Evolutionary conservation across 1,284 basidiomycete species (phyloP).

Genomic region (Irpex sp.): DNA sequence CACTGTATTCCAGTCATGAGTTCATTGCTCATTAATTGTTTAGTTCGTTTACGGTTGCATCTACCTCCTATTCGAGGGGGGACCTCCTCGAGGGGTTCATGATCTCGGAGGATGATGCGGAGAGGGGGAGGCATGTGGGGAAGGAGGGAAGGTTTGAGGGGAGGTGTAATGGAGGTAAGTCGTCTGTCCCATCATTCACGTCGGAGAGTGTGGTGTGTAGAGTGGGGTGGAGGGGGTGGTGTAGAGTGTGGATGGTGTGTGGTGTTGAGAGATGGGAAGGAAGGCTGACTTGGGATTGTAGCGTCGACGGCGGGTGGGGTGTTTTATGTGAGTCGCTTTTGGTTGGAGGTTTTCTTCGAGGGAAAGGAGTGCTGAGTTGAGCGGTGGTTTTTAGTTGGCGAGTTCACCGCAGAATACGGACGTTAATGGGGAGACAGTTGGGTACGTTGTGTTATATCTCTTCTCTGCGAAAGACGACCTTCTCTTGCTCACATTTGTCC

Average conservation of each 20-base stretch:
- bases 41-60: conserved; percentile 42
- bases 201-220: too few relatives aligned
- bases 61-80: conserved; percentile 35
- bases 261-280: background rate
- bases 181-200: too few relatives aligned
- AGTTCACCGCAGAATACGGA: background rate
- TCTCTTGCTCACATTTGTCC: background rate
- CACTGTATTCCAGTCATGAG: background rate
- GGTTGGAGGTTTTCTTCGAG: background rate
- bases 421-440: conserved; percentile 7
- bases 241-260: too few relatives aligned
- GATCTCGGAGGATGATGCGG: background rate
- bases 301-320: background rate
- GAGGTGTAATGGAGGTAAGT: background rate
- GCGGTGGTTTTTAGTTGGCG: background rate
- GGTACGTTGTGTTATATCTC: conserved; percentile 1
- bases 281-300: background rate
- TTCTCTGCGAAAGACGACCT: background rate
- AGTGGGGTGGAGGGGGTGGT: too few relatives aligned
- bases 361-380: too few relatives aligned
- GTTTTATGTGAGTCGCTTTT: conserved; percentile 1
- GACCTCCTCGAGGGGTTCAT: background rate
- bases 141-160: background rate
- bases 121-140: background rate
- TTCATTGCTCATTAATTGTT: background rate